These are phyloP conservation scores for Niveomyces coronatus DNA, from an alignment of 2,329 filamentous ascomycete genomes.

Conservation along the genomic window DNA sequence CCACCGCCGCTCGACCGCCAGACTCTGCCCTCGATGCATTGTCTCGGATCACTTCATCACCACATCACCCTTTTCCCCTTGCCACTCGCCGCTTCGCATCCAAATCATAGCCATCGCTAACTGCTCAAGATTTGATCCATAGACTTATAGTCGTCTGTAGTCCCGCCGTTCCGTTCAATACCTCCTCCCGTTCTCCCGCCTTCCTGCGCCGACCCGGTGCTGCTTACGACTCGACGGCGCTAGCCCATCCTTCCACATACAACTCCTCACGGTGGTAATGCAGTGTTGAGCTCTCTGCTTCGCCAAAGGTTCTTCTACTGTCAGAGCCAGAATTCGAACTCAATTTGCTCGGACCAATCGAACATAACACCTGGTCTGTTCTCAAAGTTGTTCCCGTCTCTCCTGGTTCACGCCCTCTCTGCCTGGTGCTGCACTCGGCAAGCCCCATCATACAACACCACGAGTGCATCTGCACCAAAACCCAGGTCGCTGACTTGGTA, in stretches of 20 bases:
- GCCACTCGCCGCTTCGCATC: conserved; percentile 2
- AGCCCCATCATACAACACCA: conserved; percentile 20
- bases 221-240: conserved; percentile 18
- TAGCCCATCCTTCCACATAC: conserved; percentile 11
- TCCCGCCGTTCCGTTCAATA: conserved; percentile 1
- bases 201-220: conserved; percentile 17
- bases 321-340: too few relatives aligned
- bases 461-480: conserved; percentile 5
- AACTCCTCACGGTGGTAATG: conserved; percentile 7
- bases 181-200: conserved; percentile 13
- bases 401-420: too few relatives aligned
- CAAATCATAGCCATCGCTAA: conserved; percentile 8
- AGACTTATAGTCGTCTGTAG: background rate
- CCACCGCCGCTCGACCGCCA: conserved; percentile 9
- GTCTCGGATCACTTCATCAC: background rate
- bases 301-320: background rate
- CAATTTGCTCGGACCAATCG: too few relatives aligned
- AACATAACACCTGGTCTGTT: too few relatives aligned
- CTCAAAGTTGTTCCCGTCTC: too few relatives aligned
- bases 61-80: background rate
- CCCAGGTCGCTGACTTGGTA: background rate
- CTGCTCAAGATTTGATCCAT: conserved; percentile 1
- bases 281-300: conserved; percentile 9
- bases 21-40: conserved; percentile 2
- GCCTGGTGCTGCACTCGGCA: too few relatives aligned